Evolutionary conservation across 495 filamentous ascomycete species (phyloP).

Genomic region (Aspergillus avenaceus): DNA sequence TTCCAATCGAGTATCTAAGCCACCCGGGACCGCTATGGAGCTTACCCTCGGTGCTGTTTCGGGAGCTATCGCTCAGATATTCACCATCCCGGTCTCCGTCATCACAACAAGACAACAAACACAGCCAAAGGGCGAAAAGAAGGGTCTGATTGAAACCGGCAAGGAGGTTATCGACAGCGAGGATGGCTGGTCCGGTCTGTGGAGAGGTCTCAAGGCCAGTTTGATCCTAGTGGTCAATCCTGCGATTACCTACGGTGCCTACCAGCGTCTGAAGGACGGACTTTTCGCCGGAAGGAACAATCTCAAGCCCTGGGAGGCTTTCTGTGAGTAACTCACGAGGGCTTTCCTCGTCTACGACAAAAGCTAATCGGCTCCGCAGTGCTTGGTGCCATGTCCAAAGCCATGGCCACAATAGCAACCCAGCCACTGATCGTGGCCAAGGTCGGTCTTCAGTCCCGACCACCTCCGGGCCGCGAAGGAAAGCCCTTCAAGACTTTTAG

Average conservation of each 20-base stretch:
- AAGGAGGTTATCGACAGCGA: constrained; percentile 85
- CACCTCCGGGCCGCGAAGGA: constrained; percentile 75
- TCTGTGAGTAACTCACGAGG: constrained; percentile 57
- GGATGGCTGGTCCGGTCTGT: constrained; percentile 84
- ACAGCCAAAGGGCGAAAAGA: constrained; percentile 74
- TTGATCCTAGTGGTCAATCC: constrained; percentile 96
- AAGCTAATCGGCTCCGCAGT: constrained; percentile 46
- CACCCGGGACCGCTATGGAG: constrained; percentile 81
- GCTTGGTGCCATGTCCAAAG: constrained; percentile 89
- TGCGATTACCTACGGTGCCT: constrained; percentile 96
- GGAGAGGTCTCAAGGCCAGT: constrained; percentile 94
- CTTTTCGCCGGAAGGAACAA: constrained; percentile 75
- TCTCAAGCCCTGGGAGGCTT: constrained; percentile 83
- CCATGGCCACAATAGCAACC: constrained; percentile 84
- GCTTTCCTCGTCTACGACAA: background rate
- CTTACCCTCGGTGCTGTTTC: constrained; percentile 82
- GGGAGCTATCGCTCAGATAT: constrained; percentile 88
- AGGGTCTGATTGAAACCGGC: constrained; percentile 84
- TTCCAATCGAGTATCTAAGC: constrained; percentile 53
- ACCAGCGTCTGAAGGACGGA: constrained; percentile 79
- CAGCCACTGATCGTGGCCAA: constrained; percentile 98
- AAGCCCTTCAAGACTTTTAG: constrained; percentile 93
- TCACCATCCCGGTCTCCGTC: constrained; percentile 94
- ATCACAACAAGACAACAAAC: constrained; percentile 96
- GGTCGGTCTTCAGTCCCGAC: constrained; percentile 90